Evolutionary conservation across 2,329 filamentous ascomycete genomes (phyloP), one percentile per base, ranked within the genome.

Genomic region (Fusarium chaquense): DNA sequence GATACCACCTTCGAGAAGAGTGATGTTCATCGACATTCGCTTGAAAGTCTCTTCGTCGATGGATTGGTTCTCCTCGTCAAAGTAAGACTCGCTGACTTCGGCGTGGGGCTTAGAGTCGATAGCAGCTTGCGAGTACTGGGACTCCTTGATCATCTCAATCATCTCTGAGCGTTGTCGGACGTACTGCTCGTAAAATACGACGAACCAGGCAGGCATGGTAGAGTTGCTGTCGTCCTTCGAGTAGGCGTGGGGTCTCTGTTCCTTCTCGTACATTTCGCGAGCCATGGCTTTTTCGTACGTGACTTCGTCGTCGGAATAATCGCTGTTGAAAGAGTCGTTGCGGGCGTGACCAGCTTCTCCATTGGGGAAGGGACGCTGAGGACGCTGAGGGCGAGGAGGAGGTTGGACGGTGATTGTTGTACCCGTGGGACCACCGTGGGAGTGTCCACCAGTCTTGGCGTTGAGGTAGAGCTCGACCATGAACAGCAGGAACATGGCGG

Each of bases 1-100:
- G 69, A 94, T 94, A 65, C 91, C 91, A 59, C 91, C 90, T 78
- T 94, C 91, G 7, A 94, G 85, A 4, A 94, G 84, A 6, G 91
- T 86, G 70, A 92, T 93, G 78, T 94, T 91, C 72, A 93, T 83
- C 4, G 91, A 86, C 77, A 90, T 87, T 73, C 88, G 91, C 74
- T 87, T 86, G 78, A 87, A 84, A 9, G 84, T 79, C 11, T 77
- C 61, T 7, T 83, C 81, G 67, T 85, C 82, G 16, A 85, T 81
- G 0, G 75, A 66, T 61, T 82, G 77, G 15, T 81, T 81, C 56
- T 85, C 82, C 41, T 81, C 80, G 50, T 86, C 84, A 41, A 81
- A 78, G 64, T 79, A 81, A 1, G 74, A 63, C 11, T 79, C 77
- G 26, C 56, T 58, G 15, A 70, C 70, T 5, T 79, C 72, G 1